Percentiles rank a stretch among this genome's conserved stretches.
Conservation (phyloP, 208 protist genomes). For the Leishmania turanica region DNA sequence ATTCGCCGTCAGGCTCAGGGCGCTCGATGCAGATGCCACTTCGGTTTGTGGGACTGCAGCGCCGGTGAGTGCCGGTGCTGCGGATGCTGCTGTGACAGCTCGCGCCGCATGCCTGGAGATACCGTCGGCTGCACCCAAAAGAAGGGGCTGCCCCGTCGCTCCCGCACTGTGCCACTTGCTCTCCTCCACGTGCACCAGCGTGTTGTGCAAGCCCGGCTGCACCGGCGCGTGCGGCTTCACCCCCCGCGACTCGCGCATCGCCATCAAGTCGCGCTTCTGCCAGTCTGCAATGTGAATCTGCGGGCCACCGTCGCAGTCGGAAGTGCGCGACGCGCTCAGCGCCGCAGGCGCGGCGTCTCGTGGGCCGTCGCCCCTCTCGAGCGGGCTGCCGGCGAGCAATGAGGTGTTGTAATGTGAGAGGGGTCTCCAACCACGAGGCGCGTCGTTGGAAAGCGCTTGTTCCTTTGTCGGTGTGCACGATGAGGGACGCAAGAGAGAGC, state of each 20-base stretch:
- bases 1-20: neutral
- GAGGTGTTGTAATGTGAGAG: neutral
- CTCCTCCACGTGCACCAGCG: slow-evolving; percentile 17
- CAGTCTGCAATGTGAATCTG: slow-evolving; percentile 6
- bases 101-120: neutral
- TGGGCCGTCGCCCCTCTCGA: neutral
- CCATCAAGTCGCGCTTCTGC: slow-evolving; percentile 8
- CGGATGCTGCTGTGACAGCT: neutral
- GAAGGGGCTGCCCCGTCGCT: neutral
- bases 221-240: slow-evolving; percentile 6
- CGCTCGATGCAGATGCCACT: neutral
- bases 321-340: neutral
- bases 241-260: slow-evolving; percentile 6
- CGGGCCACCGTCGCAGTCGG: neutral
- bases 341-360: neutral
- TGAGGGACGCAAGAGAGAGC: neutral
- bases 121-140: neutral
- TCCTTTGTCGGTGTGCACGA: neutral
- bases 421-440: too few species aligned
- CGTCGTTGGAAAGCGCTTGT: neutral
- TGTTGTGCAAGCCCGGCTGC: slow-evolving; percentile 7
- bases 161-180: slow-evolving; percentile 6
- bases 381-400: neutral
- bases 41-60: neutral
- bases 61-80: neutral